Evolutionary conservation across 2,329 filamentous ascomycete species (phyloP).

Genomic region (Venturiaceae sp.): DNA sequence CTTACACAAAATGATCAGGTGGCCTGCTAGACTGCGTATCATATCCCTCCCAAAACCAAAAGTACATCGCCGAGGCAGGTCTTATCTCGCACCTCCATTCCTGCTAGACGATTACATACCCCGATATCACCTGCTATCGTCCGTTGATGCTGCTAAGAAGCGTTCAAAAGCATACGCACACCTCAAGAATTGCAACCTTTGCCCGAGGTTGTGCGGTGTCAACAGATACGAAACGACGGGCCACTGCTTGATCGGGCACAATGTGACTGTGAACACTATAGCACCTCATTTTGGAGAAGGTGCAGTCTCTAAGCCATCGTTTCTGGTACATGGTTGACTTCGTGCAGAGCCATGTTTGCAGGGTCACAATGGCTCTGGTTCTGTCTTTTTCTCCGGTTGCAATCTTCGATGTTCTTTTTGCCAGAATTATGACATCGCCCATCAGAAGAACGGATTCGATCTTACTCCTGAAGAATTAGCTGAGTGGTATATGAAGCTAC

Average conservation of each 20-base stretch:
- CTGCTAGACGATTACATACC: slow-evolving; percentile 66
- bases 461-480: slow-evolving; percentile 69
- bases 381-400: slow-evolving; percentile 73
- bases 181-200: slow-evolving; percentile 70
- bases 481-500: slow-evolving; percentile 75
- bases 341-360: slow-evolving; percentile 65
- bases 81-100: slow-evolving; percentile 50
- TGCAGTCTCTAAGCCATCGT: not conserved
- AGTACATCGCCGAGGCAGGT: not conserved
- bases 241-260: slow-evolving; percentile 64
- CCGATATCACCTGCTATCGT: slow-evolving; percentile 59
- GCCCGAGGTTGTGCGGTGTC: slow-evolving; percentile 65
- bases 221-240: slow-evolving; percentile 75
- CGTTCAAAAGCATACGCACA: slow-evolving; percentile 65
- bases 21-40: not conserved
- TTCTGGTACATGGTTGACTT: not conserved
- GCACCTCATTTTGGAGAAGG: slow-evolving; percentile 74
- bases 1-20: not conserved
- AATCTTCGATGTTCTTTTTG: slow-evolving; percentile 68
- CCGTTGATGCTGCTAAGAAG: slow-evolving; percentile 62
- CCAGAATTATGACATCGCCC: slow-evolving; percentile 77
- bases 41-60: not conserved
- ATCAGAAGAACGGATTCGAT: slow-evolving; percentile 72
- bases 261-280: slow-evolving; percentile 73
- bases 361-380: slow-evolving; percentile 69